Base-by-base conservation (phyloP, 257 asterid genomes). In the Echium plantagineum region DNA sequence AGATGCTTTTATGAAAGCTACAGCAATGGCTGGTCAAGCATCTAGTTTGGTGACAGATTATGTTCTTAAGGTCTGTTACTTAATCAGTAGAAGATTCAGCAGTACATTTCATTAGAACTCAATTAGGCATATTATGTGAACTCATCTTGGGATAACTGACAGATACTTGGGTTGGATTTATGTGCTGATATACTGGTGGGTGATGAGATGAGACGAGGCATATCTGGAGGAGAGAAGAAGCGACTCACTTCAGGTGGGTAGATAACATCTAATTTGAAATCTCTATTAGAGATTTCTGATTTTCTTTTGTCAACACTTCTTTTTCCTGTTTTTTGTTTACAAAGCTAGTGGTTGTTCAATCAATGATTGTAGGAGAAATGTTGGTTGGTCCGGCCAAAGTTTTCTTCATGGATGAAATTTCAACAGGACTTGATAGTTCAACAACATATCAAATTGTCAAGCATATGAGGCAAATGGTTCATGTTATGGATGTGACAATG, bases 171-270 rank as follows among this genome's bases (percentile, higher is more conserved):
- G 31, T 69, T 93, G 74, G 98, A 93, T 69, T 84, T 82, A 21
- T 93, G 98, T 71, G 83, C 97, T 66, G 98, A 91, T 79, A 84
- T 80, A 66, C 52, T 84, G 87, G 90, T 77, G 47, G 98, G 98
- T 31, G 88, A 88, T 64, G 91, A 78, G 66, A 91, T 93, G 98
- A 84, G 83, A 74, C 74, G 98, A 52, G 97, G 98, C 31, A 89
- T 93, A 67, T 93, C 98, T 0, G 98, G 98, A 56, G 98, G 98
- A 65, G 97, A 93, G 78, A 93, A 86, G 75, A 91, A 91, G 63
- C 84, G 97, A 21, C 90, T 91, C 71, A 91, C 98, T 9, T 88
- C 95, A 15, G 97, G 96, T 87, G 68, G 15, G 77, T 58, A 8
- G 28, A 63, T 17, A 57, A 3, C 55, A 8, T 61, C 7, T 20